Base-by-base conservation (phyloP, 2,329 filamentous ascomycete species). In the Cercospora sojina region DNA sequence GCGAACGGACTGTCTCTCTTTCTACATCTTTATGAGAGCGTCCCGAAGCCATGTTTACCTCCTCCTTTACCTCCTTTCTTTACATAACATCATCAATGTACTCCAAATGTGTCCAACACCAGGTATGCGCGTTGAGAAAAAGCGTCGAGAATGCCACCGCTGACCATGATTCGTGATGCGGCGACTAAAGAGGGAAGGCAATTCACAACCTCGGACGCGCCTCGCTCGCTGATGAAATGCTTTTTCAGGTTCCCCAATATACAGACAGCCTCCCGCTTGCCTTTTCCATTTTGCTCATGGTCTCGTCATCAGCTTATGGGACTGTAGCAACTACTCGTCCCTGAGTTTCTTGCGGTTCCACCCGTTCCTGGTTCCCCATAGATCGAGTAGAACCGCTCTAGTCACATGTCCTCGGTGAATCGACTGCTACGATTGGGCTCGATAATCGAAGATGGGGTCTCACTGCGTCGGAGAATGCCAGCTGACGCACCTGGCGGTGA, bases 331-430 rank as follows among this genome's bases (percentile, higher is more conserved):
- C 60, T 62, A 5, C 60, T 62, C 20, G 43, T 38, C 13, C 49
- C 47, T 29, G 60, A 62, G 5, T 62, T 31, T 62, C 49, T 32
- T 56, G 55, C 20, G 60, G 60, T 49, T 43, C 60, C 47, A 62
- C 60, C 25, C 60, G 60, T 62, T 62, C 47, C 18, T 25, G 31
- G 35, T 25, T 56, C 57, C 5, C 57, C 60, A 25, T 62, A 62
- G 29, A 55, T 56, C 47, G 66, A 65, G 38, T 57, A 51, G 49
- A 64, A 66, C 25, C 41, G 49, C 47, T 65, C 62, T 64, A 64
- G 61, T 72, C 69, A 74, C 66, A 74, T 71, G 20, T 73, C 70
- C 64, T 74, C 72, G 5, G 71, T 72, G 64, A 74, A 74, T 10
- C 72, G 70, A 62, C 70, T 72, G 58, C 69, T 68, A 7, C 71